These are phyloP conservation scores for Trichoderma koningiopsis DNA, from an alignment of 2,329 filamentous ascomycete genomes.

Conservation along the genomic window DNA sequence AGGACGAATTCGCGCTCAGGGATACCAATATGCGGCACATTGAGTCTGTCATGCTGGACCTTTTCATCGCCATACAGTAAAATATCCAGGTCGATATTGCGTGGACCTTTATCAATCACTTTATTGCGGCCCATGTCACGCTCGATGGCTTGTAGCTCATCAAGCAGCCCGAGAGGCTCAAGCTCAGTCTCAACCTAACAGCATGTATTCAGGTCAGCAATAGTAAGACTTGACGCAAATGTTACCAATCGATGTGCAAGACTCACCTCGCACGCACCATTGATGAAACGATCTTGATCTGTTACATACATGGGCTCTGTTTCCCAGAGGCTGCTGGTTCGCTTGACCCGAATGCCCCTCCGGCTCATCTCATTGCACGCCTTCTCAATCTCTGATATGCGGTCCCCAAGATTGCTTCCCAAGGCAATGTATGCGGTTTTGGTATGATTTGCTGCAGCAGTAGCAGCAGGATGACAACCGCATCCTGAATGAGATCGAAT, in stretches of 20 bases:
- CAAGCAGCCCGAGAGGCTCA: conserved; percentile 72
- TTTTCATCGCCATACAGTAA: conserved; percentile 73
- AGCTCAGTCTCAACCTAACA: conserved; percentile 77
- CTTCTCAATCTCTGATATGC: conserved; percentile 79
- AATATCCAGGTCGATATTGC: conserved; percentile 94
- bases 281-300: conserved; percentile 85
- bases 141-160: conserved; percentile 83
- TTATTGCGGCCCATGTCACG: conserved; percentile 77
- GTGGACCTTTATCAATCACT: conserved; percentile 86
- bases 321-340: conserved; percentile 90
- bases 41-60: conserved; percentile 72
- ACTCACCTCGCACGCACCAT: conserved; percentile 83
- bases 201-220: background rate
- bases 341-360: conserved; percentile 70
- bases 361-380: conserved; percentile 78
- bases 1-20: conserved; percentile 92
- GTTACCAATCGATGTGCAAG: background rate
- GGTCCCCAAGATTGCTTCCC: conserved; percentile 89
- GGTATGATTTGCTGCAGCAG: conserved; percentile 34
- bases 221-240: background rate
- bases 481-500: conserved; percentile 37
- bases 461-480: conserved; percentile 37
- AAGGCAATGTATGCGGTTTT: conserved; percentile 77
- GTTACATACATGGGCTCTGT: conserved; percentile 96
- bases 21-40: conserved; percentile 82